A percentile compares a stretch with the other conserved stretches of the same genome.
phyloP scores from a whole-genome alignment of 164 flowering plant genomes.

The Kalanchoe fedtschenkoi region DNA sequence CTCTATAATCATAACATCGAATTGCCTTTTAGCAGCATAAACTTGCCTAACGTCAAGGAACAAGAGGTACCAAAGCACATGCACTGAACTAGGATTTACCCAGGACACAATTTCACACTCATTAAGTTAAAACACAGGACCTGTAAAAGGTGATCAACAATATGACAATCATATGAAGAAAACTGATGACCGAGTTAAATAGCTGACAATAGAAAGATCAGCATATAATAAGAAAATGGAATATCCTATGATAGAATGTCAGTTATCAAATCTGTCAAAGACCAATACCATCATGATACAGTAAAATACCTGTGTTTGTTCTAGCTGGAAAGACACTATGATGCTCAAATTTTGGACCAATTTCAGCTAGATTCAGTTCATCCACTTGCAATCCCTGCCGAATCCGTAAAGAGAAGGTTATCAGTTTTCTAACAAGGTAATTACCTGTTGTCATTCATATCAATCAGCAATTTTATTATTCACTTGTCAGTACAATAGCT shows the following conservation, averaged over 20 bases:
- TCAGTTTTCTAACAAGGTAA: background rate
- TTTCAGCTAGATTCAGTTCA: conserved; percentile 65
- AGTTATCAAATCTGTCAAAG: background rate
- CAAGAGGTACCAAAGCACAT: too few relatives aligned
- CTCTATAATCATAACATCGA: background rate
- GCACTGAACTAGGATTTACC: too few relatives aligned
- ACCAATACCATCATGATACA: background rate
- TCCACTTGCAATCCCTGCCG: conserved; percentile 73
- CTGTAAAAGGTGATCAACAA: background rate
- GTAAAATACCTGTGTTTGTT: conserved; percentile 78
- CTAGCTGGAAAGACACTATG: conserved; percentile 81
- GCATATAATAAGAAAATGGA: background rate
- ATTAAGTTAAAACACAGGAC: too few relatives aligned
- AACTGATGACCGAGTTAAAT: too few relatives aligned
- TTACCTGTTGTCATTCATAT: background rate
- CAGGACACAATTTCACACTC: too few relatives aligned
- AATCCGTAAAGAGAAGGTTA: background rate
- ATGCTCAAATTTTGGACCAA: conserved; percentile 94
- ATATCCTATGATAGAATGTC: background rate
- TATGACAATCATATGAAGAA: background rate
- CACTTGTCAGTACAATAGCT: background rate
- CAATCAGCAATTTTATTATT: too few relatives aligned
- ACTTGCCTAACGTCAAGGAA: too few relatives aligned
- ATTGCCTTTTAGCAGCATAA: background rate
- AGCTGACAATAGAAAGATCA: too few relatives aligned